Evolutionary conservation across 345 rosid species (phyloP), one percentile per base, ranked within the genome.

Genomic region (Euphorbia tirucalli): DNA sequence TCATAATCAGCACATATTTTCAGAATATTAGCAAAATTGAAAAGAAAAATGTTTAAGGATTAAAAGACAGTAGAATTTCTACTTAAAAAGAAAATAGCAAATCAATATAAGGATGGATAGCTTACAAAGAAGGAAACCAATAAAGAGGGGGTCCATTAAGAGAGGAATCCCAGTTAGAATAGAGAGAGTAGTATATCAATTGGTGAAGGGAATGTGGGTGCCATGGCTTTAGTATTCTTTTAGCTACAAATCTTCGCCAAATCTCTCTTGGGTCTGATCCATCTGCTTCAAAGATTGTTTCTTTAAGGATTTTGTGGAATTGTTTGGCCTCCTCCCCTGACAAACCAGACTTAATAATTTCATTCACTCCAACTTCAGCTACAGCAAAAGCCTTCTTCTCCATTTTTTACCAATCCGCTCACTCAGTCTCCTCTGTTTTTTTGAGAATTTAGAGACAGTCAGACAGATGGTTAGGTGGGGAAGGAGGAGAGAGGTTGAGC

Each of bases 121-220:
- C 57, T 76, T 83, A 94, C 98, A 63, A 72, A 69, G 92, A 84
- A 82, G 98, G 98, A 80, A 94, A 92, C 89, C 93, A 90, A 69
- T 87, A 93, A 77, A 76, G 93, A 78, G 97, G 90, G 69, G 89
- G 97, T 10, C 97, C 97, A 30, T 77, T 71, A 67, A 43, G 5
- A 64, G 91, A 84, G 43, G 79, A 67, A 71, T 94, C 95, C 98
- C 97, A 92, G 15, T 76, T 58, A 3, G 83, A 77, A 74, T 91
- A 93, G 19, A 85, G 85, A 71, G 88, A 79, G 83, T 90, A 83
- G 77, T 86, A 94, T 15, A 94, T 49, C 64, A 89, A 86, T 60
- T 90, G 96, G 65, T 92, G 98, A 44, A 94, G 73, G 39, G 70
- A 39, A 78, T 91, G 93, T 3, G 96, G 92, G 69, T 87, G 85